Percentiles rank a stretch among this genome's conserved stretches.
phyloP scores from a whole-genome alignment of 2,329 filamentous ascomycete genomes.

The Diaporthe vexans region DNA sequence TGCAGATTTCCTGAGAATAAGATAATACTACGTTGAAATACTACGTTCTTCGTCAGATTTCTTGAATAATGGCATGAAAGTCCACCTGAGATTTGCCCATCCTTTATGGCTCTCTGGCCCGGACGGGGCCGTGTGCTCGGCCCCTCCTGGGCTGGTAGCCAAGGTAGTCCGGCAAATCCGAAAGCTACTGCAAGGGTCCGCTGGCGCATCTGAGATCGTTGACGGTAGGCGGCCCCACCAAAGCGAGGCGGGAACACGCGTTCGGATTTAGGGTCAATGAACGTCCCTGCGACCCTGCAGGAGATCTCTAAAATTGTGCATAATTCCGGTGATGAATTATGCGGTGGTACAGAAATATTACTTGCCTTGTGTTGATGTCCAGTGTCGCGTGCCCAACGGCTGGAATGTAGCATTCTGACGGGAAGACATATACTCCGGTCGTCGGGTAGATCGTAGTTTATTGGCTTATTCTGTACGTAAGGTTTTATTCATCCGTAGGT shows the following conservation, averaged over 20 bases:
- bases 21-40: background rate
- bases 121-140: constrained; percentile 21
- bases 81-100: background rate
- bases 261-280: background rate
- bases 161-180: constrained; percentile 26
- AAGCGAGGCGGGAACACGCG: background rate
- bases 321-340: background rate
- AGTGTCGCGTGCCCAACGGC: background rate
- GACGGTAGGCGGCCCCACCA: constrained; percentile 20
- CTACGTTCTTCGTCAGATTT: background rate
- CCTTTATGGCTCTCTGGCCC: constrained; percentile 11
- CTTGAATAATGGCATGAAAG: background rate
- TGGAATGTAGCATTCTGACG: background rate
- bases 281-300: background rate
- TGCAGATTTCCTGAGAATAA: background rate
- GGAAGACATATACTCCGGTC: background rate
- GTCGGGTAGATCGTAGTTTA: background rate
- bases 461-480: background rate
- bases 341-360: too few relatives aligned
- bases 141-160: constrained; percentile 12
- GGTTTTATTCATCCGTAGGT: background rate
- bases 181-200: constrained; percentile 18
- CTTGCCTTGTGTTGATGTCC: too few relatives aligned
- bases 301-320: background rate
- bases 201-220: constrained; percentile 6